Evolutionary conservation across 139 green algal species (phyloP).

Genomic region (Chlorella sp.): DNA sequence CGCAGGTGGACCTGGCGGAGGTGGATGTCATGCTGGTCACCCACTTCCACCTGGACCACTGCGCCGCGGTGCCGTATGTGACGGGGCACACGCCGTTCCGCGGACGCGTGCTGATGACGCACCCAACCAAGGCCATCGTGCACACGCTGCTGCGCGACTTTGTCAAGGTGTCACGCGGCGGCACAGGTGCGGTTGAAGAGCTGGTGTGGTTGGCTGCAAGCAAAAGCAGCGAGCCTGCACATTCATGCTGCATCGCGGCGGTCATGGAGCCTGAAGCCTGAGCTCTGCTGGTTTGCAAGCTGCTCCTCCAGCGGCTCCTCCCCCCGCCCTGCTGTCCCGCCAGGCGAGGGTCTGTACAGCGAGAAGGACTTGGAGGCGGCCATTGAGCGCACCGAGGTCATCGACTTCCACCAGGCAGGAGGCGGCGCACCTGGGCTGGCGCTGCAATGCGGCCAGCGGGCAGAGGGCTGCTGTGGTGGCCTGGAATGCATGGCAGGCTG

Average conservation of each 20-base stretch:
- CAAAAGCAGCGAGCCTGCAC: too few relatives aligned
- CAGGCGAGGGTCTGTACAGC: slow-evolving; percentile 71
- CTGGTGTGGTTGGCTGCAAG: too few relatives aligned
- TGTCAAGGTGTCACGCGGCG: slow-evolving; percentile 73
- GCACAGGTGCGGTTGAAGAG: slow-evolving; percentile 65
- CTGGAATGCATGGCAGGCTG: too few relatives aligned
- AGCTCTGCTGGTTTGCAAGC: neutral
- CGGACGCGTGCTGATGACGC: slow-evolving; percentile 98
- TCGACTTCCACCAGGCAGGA: slow-evolving; percentile 90
- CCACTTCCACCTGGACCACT: slow-evolving; percentile 99
- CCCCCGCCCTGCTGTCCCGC: neutral
- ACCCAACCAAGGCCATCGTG: slow-evolving; percentile 98
- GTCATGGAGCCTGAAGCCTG: neutral
- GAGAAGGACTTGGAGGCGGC: slow-evolving; percentile 86
- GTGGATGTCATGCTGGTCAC: slow-evolving; percentile 96
- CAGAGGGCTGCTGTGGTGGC: too few relatives aligned
- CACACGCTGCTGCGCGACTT: slow-evolving; percentile 93
- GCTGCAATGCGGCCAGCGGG: too few relatives aligned
- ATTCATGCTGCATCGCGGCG: too few relatives aligned
- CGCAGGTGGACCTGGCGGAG: slow-evolving; percentile 72
- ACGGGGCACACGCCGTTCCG: slow-evolving; percentile 89
- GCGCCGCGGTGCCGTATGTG: slow-evolving; percentile 94
- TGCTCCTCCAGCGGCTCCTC: neutral
- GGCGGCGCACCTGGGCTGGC: too few relatives aligned
- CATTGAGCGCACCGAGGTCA: slow-evolving; percentile 93